Conservation (phyloP, 345 rosid genomes). For the Moricandia moricandioides region DNA sequence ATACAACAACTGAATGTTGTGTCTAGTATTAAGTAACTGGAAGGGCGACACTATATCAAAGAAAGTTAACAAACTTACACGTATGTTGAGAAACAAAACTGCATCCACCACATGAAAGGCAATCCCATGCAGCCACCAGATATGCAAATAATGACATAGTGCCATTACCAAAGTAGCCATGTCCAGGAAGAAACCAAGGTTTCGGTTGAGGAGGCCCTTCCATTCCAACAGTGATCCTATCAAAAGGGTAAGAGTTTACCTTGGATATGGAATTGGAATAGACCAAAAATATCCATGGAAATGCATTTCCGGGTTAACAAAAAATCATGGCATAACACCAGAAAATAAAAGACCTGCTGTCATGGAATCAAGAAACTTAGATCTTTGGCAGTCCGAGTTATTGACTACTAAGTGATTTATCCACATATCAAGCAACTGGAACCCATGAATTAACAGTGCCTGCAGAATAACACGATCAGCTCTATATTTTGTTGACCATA, state of each 20-base stretch:
- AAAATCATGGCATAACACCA: constrained; percentile 8
- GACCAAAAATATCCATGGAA: constrained; percentile 1
- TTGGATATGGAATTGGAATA: background rate
- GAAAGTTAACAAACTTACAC: constrained; percentile 52
- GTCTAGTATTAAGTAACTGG: background rate
- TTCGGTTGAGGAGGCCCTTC: constrained; percentile 85
- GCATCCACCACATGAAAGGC: constrained; percentile 93
- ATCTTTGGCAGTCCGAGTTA: constrained; percentile 53
- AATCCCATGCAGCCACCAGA: constrained; percentile 98
- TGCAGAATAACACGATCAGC: constrained; percentile 36
- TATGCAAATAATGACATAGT: constrained; percentile 81
- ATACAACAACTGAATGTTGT: constrained; percentile 10
- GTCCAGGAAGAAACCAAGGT: constrained; percentile 92
- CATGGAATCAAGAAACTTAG: constrained; percentile 59
- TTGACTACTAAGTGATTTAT: constrained; percentile 68
- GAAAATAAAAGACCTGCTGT: constrained; percentile 56
- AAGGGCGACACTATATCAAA: background rate
- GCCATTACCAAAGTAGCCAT: constrained; percentile 91
- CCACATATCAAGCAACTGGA: constrained; percentile 90
- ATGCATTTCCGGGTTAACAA: background rate
- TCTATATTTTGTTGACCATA: background rate
- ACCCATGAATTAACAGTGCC: constrained; percentile 91
- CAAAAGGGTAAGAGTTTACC: constrained; percentile 15
- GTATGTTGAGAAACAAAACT: constrained; percentile 81
- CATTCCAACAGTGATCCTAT: constrained; percentile 90